Evolutionary conservation across 2,329 filamentous ascomycete species (phyloP).

Genomic region (Epichloe amarillans): DNA sequence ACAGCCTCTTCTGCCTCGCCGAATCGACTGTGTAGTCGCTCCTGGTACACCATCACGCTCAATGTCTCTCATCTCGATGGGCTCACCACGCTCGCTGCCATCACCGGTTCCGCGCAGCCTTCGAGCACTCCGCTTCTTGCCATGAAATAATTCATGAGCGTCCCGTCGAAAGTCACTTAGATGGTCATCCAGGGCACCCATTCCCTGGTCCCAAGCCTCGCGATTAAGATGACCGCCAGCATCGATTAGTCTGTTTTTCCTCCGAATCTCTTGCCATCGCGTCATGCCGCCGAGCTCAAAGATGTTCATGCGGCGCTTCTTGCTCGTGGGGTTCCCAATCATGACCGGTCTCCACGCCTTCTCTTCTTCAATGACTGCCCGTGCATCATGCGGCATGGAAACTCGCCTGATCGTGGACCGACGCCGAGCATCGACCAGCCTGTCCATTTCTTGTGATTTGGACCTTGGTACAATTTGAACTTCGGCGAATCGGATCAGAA

Average conservation of each 20-base stretch:
- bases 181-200: slow-evolving; percentile 24
- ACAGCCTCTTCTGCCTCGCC: slow-evolving; percentile 20
- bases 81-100: slow-evolving; percentile 15
- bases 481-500: slow-evolving; percentile 50
- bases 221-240: slow-evolving; percentile 23
- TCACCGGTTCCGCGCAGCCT: slow-evolving; percentile 16
- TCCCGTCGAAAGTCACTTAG: slow-evolving; percentile 22
- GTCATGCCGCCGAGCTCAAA: slow-evolving; percentile 56
- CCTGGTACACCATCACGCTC: not conserved
- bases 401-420: slow-evolving; percentile 33
- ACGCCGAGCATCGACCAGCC: slow-evolving; percentile 34
- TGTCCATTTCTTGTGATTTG: slow-evolving; percentile 40
- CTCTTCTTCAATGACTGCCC: slow-evolving; percentile 34
- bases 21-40: slow-evolving; percentile 6
- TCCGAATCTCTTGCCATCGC: slow-evolving; percentile 60
- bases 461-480: slow-evolving; percentile 57
- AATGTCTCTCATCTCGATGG: slow-evolving; percentile 18
- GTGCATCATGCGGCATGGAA: slow-evolving; percentile 24
- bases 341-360: slow-evolving; percentile 56
- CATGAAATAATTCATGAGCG: slow-evolving; percentile 18
- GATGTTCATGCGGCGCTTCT: slow-evolving; percentile 55
- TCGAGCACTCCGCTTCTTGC: slow-evolving; percentile 12
- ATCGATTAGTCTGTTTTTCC: slow-evolving; percentile 44
- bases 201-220: slow-evolving; percentile 20
- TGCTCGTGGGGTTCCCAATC: slow-evolving; percentile 57